Base-by-base conservation (phyloP, 2,329 filamentous ascomycete species). In the Capronia coronata region DNA sequence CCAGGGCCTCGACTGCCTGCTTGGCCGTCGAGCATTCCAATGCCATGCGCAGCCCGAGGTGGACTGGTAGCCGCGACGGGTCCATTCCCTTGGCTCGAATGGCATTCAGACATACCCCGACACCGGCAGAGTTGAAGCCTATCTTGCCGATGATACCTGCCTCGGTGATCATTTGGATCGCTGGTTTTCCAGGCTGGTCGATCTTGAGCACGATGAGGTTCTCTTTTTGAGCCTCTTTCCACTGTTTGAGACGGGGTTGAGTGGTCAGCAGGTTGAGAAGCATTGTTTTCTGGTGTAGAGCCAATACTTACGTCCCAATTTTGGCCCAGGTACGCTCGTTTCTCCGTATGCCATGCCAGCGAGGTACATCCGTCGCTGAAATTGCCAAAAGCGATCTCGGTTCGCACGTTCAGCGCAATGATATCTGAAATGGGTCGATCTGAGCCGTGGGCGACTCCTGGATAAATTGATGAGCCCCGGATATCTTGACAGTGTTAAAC, bases 361-460 rank as follows among this genome's bases (percentile, higher is more conserved):
- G 73, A 68, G 2, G 78, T 79, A 55, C 78, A 81, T 8, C 77
- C 78, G 58, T 81, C 78, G 34, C 65, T 73, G 53, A 77, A 78
- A 37, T 73, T 60, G 0, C 77, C 77, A 50, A 78, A 76, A 0
- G 75, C 72, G 43, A 80, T 78, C 61, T 80, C 77, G 0, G 76
- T 80, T 3, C 78, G 70, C 19, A 78, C 75, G 52, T 81, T 80
- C 41, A 80, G 61, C 0, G 78, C 77, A 3, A 80, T 64, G 37
- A 81, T 76, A 27, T 76, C 73, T 2, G 73, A 62, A 1, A 77
- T 49, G 8, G 68, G 60, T 5, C 68, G 59, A 1, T 61, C 65
- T 0, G 75, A 68, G 4, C 77, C 78, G 16, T 75, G 68, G 0
- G 78, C 76, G 37, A 38, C 35, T 3, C 29, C 29, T 32, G 29